phyloP scores from a whole-genome alignment of 164 flowering plant species.

The Magnolia kwangsiensis region DNA sequence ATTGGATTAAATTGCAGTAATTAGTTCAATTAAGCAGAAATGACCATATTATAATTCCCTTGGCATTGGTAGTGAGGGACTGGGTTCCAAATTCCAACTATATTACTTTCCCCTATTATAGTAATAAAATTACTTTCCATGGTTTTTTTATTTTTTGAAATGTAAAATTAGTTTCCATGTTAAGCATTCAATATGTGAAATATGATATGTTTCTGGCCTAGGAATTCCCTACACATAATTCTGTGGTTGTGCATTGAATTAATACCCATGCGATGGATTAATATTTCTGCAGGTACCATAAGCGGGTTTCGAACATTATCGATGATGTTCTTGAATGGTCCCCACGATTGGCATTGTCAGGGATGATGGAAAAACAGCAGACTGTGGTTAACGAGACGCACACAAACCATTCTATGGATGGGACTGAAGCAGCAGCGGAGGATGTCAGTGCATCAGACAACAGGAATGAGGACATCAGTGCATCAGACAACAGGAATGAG shows the following conservation, averaged over 20 bases:
- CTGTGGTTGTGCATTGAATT: not conserved
- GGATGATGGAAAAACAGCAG: conserved; percentile 84
- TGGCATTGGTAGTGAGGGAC: too few species aligned
- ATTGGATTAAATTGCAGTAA: too few species aligned
- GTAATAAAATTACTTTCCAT: too few species aligned
- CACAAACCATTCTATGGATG: conserved; percentile 31
- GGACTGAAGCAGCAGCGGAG: conserved; percentile 22
- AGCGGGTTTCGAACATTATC: conserved; percentile 87
- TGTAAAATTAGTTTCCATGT: too few species aligned
- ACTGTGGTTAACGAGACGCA: conserved; percentile 50
- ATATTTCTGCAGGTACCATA: conserved; percentile 71
- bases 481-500: conserved; percentile 20
- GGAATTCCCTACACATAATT: not conserved
- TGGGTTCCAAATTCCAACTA: too few species aligned
- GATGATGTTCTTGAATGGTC: conserved; percentile 98
- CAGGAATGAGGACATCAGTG: conserved; percentile 17
- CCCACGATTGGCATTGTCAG: conserved; percentile 82
- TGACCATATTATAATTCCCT: too few species aligned
- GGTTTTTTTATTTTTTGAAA: too few species aligned
- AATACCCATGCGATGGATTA: not conserved
- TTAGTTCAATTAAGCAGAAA: too few species aligned
- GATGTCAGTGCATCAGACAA: conserved; percentile 21
- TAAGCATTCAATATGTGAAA: not conserved
- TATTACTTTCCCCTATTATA: too few species aligned
- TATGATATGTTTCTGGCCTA: not conserved